Base-by-base conservation (phyloP, 371 early-diverging fungal genomes). In the Batrachochytrium dendrobatidis region DNA sequence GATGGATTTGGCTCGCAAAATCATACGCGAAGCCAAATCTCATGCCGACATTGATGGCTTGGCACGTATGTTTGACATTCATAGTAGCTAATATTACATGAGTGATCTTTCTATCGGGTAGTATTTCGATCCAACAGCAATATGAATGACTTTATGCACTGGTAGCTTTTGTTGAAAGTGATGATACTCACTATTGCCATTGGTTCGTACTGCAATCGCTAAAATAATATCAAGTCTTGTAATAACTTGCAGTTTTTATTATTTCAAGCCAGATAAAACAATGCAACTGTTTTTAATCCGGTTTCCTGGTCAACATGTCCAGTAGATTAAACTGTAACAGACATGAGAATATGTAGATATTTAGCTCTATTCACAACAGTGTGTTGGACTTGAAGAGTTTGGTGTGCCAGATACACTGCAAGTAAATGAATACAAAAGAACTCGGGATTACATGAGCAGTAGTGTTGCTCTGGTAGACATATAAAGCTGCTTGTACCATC, bases 1-100 rank as follows among this genome's bases (percentile, higher is more conserved):
- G 82, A 53, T 87, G 83, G 73, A 88, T 28, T 72, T 82, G 62
- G 88, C 88, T n/a, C 80, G 88, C 61, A 75, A 83, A 59, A 72
- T 87, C 30, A 77, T 87, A 39, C 57, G 66, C 7, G 58, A 70
- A 62, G 60, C 63, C 20, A 68, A 66, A 31, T 65, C 62, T 31
- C 63, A 59, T 10, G 63, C 62, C 43, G 74, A 75, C 54, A 61
- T 75, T 12, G 65, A 65, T 53, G 66, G 62, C n/a, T 43, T 74
- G 46, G 73, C 68, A 28, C 58, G 61, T 49, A 65, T 68, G 34
- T 73, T 74, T 62, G 67, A 71, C 32, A 67, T 74, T 32, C 70
- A 74, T 30, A 12, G 46, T 26, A 12, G 3, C 3, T 45, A 12
- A 45, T 45, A 26, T n/a, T n/a, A n/a, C n/a, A n/a, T n/a, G n/a